These are phyloP conservation scores for Colletotrichum eremochloae DNA, from an alignment of 2,329 filamentous ascomycete species.

Conservation along the genomic window DNA sequence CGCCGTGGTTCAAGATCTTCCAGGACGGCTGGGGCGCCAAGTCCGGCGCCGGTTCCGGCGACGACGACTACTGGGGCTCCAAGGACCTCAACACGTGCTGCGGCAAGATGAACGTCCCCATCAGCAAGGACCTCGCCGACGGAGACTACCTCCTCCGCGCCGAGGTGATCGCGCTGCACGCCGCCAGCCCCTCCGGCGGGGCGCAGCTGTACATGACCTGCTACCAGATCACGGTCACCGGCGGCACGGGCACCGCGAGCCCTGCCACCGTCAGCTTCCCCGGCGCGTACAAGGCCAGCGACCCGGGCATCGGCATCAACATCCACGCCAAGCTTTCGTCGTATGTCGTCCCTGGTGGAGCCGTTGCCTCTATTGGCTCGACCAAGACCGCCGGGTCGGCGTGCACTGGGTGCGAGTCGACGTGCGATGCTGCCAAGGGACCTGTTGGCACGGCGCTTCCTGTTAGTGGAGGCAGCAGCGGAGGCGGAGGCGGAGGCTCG, in stretches of 20 bases:
- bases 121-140: slow-evolving; percentile 49
- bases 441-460: slow-evolving; percentile 47
- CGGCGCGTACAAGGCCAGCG: slow-evolving; percentile 57
- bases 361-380: slow-evolving; percentile 56
- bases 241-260: slow-evolving; percentile 45
- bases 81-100: slow-evolving; percentile 56
- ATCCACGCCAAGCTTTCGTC: slow-evolving; percentile 58
- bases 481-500: slow-evolving; percentile 17
- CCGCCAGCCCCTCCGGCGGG: slow-evolving; percentile 51
- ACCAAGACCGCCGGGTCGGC: slow-evolving; percentile 56
- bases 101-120: slow-evolving; percentile 57
- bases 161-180: slow-evolving; percentile 63
- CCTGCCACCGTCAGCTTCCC: slow-evolving; percentile 56
- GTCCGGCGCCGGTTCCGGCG: slow-evolving; percentile 53
- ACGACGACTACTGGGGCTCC: slow-evolving; percentile 60
- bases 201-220: slow-evolving; percentile 57
- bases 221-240: slow-evolving; percentile 52
- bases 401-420: slow-evolving; percentile 57
- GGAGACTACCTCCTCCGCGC: slow-evolving; percentile 62
- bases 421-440: slow-evolving; percentile 52
- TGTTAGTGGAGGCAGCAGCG: neutral
- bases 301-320: slow-evolving; percentile 62
- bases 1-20: slow-evolving; percentile 67
- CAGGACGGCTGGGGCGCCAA: slow-evolving; percentile 58
- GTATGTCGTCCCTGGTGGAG: slow-evolving; percentile 60